Conservation (phyloP, 78 protist species). For the slime mould (Dictyostelium discoideum) region dicty_2.7 NC_007089.4:2032501-2033000, state of each 20-base stretch:
- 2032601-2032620: background rate
- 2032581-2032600: background rate
- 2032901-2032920: constrained; percentile 74
- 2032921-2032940: constrained; percentile 83
- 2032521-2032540: constrained; percentile 67
- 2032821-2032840: constrained; percentile 50
- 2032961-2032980: constrained; percentile 82
- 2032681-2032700: background rate
- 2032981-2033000: constrained; percentile 89
- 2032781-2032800: constrained; percentile 1
- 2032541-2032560: constrained; percentile 40
- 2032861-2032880: constrained; percentile 66
- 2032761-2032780: constrained; percentile 49
- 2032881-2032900: background rate
- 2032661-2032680: background rate
- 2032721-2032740: constrained; percentile 75
- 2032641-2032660: background rate
- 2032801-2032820: constrained; percentile 68
- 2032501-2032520: constrained; percentile 56
- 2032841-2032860: constrained; percentile 59
- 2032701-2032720: background rate
- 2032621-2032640: background rate
- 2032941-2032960: constrained; percentile 86
- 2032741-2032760: constrained; percentile 44
- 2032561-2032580: constrained; percentile 16